Percentiles rank a stretch among this genome's conserved stretches.
Evolutionary conservation across 1,139 yeast genomes (phyloP).

Genomic region (Geotrichum fermentans): DNA sequence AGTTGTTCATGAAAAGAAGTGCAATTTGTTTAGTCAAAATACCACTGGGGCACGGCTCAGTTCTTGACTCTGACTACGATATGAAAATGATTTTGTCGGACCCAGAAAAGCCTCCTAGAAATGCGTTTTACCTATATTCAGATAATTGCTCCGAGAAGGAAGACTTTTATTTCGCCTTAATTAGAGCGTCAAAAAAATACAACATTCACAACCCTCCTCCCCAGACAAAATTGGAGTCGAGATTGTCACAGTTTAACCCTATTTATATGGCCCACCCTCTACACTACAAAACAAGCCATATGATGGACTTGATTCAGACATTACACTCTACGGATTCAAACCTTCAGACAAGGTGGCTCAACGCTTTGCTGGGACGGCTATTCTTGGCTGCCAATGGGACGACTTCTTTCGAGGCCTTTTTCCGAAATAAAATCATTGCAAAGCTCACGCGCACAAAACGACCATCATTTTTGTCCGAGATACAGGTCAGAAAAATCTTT

Average conservation of each 20-base stretch:
- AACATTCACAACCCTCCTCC: constrained; percentile 14
- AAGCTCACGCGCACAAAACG: constrained; percentile 74
- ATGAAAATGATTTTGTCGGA: constrained; percentile 22
- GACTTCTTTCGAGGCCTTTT: constrained; percentile 52
- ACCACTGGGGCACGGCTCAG: constrained; percentile 17
- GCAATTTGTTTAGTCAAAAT: constrained; percentile 58
- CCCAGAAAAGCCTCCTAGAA: constrained; percentile 43
- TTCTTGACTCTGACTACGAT: constrained; percentile 15
- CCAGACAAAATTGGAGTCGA: constrained; percentile 12
- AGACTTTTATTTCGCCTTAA: constrained; percentile 82
- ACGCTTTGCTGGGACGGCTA: constrained; percentile 76
- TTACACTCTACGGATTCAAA: constrained; percentile 80
- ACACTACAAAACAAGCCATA: constrained; percentile 65
- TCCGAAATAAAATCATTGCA: constrained; percentile 57
- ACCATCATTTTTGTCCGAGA: constrained; percentile 83
- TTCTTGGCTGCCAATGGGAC: constrained; percentile 75
- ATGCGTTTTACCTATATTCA: constrained; percentile 66
- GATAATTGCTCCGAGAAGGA: constrained; percentile 80
- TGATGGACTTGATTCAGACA: constrained; percentile 68
- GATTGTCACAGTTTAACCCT: constrained; percentile 39
- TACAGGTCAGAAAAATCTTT: constrained; percentile 64
- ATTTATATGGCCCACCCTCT: constrained; percentile 62
- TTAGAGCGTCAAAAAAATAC: constrained; percentile 60
- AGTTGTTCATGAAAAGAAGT: constrained; percentile 70
- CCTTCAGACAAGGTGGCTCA: constrained; percentile 81